A percentile compares a stretch with the other conserved stretches of the same genome.
Conservation (phyloP, 208 protist species). For the Acanthamoeba lugdunensis region DNA sequence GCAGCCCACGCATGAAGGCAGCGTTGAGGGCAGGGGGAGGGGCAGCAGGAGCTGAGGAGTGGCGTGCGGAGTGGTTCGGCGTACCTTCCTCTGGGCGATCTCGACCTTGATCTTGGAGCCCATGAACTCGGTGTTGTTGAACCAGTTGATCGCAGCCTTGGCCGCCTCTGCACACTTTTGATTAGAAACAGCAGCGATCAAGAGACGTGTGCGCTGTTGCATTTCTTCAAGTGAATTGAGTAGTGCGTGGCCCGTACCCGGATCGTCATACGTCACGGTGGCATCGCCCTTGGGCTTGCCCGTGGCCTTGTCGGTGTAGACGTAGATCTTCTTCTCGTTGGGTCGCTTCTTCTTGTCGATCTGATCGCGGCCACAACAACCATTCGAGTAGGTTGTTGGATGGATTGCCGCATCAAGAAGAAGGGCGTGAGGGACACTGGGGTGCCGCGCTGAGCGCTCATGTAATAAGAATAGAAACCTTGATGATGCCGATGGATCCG, state of each 20-base stretch:
- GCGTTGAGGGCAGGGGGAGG: no score
- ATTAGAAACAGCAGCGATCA: background rate
- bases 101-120: slow-evolving; percentile 25
- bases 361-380: background rate
- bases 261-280: slow-evolving; percentile 78
- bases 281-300: slow-evolving; percentile 73
- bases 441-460: background rate
- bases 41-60: background rate
- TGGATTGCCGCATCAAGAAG: background rate
- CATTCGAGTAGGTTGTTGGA: background rate
- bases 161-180: background rate
- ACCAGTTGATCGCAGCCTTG: slow-evolving; percentile 73
- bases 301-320: slow-evolving; percentile 74
- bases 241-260: background rate
- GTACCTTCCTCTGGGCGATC: slow-evolving; percentile 27
- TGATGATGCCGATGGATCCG: slow-evolving; percentile 76
- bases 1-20: no score
- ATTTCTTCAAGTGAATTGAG: background rate
- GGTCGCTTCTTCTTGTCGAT: slow-evolving; percentile 75
- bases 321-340: slow-evolving; percentile 69
- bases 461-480: slow-evolving; percentile 58
- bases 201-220: background rate
- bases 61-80: no score
- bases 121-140: slow-evolving; percentile 63
- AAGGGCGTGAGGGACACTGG: background rate